Conservation (phyloP, 2,329 filamentous ascomycete genomes). For the Xylariaceae sp. region DNA sequence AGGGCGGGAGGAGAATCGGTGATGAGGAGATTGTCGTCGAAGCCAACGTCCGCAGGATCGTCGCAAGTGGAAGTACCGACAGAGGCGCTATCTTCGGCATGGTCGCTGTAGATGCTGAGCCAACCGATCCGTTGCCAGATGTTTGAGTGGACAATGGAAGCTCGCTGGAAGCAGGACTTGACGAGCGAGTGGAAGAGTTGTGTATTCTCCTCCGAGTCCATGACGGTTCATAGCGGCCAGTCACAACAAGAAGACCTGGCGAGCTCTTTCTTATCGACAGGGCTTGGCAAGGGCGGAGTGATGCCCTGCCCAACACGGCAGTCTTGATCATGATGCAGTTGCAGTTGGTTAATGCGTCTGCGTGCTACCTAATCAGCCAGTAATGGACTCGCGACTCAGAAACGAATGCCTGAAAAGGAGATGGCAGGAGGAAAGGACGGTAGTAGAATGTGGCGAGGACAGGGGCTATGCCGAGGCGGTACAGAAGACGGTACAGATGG, state of each 20-base stretch:
- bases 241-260: slow-evolving; percentile 21
- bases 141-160: slow-evolving; percentile 18
- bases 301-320: slow-evolving; percentile 22
- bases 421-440: neutral
- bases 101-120: slow-evolving; percentile 19
- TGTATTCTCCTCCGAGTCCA: slow-evolving; percentile 27
- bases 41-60: slow-evolving; percentile 62
- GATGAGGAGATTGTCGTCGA: slow-evolving; percentile 68
- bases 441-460: neutral
- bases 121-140: slow-evolving; percentile 11
- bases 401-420: neutral
- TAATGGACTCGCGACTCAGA: neutral
- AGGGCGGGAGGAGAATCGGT: slow-evolving; percentile 62
- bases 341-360: slow-evolving; percentile 9
- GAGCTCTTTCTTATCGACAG: slow-evolving; percentile 17
- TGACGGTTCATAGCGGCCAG: slow-evolving; percentile 17
- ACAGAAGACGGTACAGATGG: neutral
- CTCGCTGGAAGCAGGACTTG: slow-evolving; percentile 22
- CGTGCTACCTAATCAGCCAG: neutral
- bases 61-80: slow-evolving; percentile 60
- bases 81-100: slow-evolving; percentile 41
- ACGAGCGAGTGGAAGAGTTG: slow-evolving; percentile 18
- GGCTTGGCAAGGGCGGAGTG: slow-evolving; percentile 21
- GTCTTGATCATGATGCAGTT: slow-evolving; percentile 23
- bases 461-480: neutral